These are phyloP conservation scores for Chenopodium album DNA, from an alignment of 148 eudicot genomes.

Conservation along the genomic window DNA sequence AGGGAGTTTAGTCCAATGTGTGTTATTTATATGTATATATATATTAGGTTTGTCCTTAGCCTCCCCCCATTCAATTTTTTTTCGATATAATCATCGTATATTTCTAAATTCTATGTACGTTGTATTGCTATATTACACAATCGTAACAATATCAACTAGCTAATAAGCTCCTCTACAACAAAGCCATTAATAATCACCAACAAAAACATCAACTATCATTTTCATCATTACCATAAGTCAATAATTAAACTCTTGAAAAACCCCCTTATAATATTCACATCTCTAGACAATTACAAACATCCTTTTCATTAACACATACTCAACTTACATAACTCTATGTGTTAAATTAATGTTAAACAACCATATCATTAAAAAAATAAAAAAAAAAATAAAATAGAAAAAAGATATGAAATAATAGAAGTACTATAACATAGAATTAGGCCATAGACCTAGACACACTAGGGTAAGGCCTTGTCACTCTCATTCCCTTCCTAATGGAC, in stretches of 20 bases:
- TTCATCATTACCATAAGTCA: not conserved
- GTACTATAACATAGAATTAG: constrained; percentile 25
- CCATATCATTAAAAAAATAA: not conserved
- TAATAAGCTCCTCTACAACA: no score
- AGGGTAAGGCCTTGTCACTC: constrained; percentile 47
- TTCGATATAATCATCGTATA: no score
- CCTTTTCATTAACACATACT: not conserved
- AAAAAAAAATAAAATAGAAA: not conserved
- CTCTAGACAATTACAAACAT: not conserved
- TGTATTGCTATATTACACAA: no score
- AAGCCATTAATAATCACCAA: not conserved
- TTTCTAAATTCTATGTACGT: no score
- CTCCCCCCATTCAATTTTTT: no score
- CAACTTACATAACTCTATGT: not conserved
- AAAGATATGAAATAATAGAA: constrained; percentile 17
- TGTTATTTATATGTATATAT: no score
- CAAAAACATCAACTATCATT: not conserved
- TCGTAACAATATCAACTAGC: no score
- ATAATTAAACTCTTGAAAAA: not conserved
- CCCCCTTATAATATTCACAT: not conserved
- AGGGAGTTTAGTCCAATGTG: no score
- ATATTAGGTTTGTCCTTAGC: no score
- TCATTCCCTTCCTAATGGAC: constrained; percentile 37
- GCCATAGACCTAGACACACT: constrained; percentile 33
- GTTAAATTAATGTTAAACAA: not conserved